Conservation (phyloP, 1,284 basidiomycete species). For the Xanthoconium separans region DNA sequence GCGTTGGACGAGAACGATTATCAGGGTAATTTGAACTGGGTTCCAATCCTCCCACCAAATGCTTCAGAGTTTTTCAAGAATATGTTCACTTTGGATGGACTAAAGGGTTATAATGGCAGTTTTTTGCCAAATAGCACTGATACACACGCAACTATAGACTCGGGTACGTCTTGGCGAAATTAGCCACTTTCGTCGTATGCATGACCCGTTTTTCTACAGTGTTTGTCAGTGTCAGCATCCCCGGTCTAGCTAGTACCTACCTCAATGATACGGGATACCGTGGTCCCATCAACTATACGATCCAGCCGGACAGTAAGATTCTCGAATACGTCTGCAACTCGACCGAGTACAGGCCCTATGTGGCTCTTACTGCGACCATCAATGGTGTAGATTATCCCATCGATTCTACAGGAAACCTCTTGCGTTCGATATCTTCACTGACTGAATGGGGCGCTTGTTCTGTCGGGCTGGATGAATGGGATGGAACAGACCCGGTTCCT, state of each 20-base stretch:
- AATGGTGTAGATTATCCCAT: slow-evolving; percentile 28
- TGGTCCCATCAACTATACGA: slow-evolving; percentile 13
- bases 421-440: slow-evolving; percentile 12
- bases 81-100: slow-evolving; percentile 12
- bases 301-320: slow-evolving; percentile 1
- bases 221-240: slow-evolving; percentile 5
- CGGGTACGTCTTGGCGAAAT: slow-evolving; percentile 3
- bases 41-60: slow-evolving; percentile 20
- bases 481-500: too few relatives aligned
- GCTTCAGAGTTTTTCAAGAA: slow-evolving; percentile 7
- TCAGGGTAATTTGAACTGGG: slow-evolving; percentile 28
- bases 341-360: slow-evolving; percentile 16
- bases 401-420: slow-evolving; percentile 20
- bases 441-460: slow-evolving; percentile 7
- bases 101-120: slow-evolving; percentile 19
- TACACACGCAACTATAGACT: slow-evolving; percentile 7
- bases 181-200: neutral
- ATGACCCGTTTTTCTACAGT: slow-evolving; percentile 1
- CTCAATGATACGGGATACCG: slow-evolving; percentile 8
- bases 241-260: slow-evolving; percentile 6
- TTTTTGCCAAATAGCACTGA: slow-evolving; percentile 10
- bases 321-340: slow-evolving; percentile 21
- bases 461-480: slow-evolving; percentile 4
- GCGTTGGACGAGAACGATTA: slow-evolving; percentile 25
- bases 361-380: slow-evolving; percentile 23